Evolutionary conservation across 1,139 yeast species (phyloP).

Genomic region (Taphrina flavorubra): DNA sequence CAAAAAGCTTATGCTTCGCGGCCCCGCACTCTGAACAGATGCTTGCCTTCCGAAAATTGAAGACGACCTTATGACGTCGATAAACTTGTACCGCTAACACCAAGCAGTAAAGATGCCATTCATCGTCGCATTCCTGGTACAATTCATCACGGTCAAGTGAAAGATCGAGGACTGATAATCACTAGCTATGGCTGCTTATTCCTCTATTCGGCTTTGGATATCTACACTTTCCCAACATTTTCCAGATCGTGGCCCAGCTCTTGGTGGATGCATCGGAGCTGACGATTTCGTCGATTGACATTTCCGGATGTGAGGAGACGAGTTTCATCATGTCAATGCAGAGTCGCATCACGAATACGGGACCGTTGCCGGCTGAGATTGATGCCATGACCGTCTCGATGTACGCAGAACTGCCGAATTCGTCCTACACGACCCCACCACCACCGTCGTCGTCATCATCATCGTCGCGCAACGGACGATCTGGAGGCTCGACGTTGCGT

Average conservation of each 20-base stretch:
- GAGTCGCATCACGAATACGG: constrained; percentile 7
- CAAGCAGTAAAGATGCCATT: constrained; percentile 1
- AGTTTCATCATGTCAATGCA: constrained; percentile 9
- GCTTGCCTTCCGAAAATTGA: neutral
- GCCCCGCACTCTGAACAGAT: neutral
- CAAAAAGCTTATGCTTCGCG: constrained; percentile 3
- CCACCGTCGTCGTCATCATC: too few species aligned
- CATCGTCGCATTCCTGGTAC: constrained; percentile 6
- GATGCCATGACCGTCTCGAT: constrained; percentile 13
- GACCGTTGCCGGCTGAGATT: constrained; percentile 20
- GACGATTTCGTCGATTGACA: constrained; percentile 8
- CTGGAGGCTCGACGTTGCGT: neutral
- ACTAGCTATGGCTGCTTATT: constrained; percentile 16
- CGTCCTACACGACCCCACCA: constrained; percentile 3
- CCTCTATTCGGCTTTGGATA: constrained; percentile 1
- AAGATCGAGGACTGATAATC: too few species aligned
- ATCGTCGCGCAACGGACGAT: too few species aligned
- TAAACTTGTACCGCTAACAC: neutral
- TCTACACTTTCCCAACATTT: constrained; percentile 12
- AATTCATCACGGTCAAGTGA: too few species aligned
- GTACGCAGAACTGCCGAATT: neutral
- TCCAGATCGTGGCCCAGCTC: constrained; percentile 12
- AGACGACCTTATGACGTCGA: constrained; percentile 6
- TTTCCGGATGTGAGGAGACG: constrained; percentile 2
- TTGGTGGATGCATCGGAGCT: constrained; percentile 17